Percentiles rank a stretch among this genome's conserved stretches.
These are phyloP conservation scores for Nigrospora oryzae DNA, from an alignment of 2,329 filamentous ascomycete genomes.

Conservation along the genomic window DNA sequence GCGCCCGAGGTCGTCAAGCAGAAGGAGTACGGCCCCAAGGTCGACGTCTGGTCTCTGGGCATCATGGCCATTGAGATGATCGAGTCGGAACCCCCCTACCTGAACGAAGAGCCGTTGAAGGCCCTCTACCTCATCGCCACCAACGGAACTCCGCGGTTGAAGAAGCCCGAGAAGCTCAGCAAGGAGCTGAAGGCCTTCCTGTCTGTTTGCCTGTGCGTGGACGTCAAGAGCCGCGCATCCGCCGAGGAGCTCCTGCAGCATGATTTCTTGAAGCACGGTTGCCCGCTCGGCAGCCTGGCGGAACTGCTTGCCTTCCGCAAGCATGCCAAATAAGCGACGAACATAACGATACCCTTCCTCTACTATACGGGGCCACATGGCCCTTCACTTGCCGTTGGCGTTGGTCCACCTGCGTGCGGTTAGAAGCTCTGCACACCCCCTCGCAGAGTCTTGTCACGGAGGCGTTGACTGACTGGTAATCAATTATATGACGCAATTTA, in stretches of 20 bases:
- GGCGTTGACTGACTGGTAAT: too few species aligned
- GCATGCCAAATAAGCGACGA: slow-evolving; percentile 46
- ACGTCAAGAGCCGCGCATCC: slow-evolving; percentile 89
- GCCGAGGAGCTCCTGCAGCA: slow-evolving; percentile 83
- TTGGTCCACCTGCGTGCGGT: too few species aligned
- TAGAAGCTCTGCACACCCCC: too few species aligned
- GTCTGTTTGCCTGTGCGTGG: slow-evolving; percentile 91
- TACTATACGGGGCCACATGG: too few species aligned
- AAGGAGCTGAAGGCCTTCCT: slow-evolving; percentile 98
- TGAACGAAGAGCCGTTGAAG: slow-evolving; percentile 96
- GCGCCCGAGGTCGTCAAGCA: slow-evolving; percentile 98
- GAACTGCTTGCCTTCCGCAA: slow-evolving; percentile 86
- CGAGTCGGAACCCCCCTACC: slow-evolving; percentile 93
- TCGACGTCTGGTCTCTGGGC: slow-evolving; percentile 96
- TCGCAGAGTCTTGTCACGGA: too few species aligned
- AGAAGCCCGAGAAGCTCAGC: slow-evolving; percentile 96
- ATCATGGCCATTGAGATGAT: slow-evolving; percentile 99
- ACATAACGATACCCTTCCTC: slow-evolving; percentile 5
- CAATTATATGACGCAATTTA: too few species aligned
- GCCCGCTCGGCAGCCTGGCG: slow-evolving; percentile 71
- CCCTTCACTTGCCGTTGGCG: too few species aligned
- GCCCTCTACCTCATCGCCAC: slow-evolving; percentile 96
- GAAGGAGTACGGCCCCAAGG: slow-evolving; percentile 96
- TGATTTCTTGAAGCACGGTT: slow-evolving; percentile 91
- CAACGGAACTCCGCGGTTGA: slow-evolving; percentile 90